Percentiles rank a stretch among this genome's conserved stretches.
These are phyloP conservation scores for Kodamaea jinghongensis DNA, from an alignment of 805 yeast genomes.

Conservation along the genomic window DNA sequence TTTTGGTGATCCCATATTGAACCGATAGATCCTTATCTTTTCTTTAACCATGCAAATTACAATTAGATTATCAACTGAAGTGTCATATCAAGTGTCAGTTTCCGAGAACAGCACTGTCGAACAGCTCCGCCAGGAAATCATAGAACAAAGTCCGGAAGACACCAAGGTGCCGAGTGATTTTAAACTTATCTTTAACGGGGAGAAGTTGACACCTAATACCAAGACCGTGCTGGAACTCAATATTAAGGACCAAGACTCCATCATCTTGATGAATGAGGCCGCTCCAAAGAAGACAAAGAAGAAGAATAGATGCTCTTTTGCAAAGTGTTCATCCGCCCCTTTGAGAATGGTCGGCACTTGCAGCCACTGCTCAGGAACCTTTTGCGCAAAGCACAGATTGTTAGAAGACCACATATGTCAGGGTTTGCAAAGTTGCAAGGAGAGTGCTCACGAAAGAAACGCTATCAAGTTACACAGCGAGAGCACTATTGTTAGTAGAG, in stretches of 20 bases:
- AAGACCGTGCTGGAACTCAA: slow-evolving; percentile 20
- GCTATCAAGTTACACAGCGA: slow-evolving; percentile 81
- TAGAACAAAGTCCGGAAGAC: slow-evolving; percentile 31
- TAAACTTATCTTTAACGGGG: slow-evolving; percentile 41
- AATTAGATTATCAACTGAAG: slow-evolving; percentile 46
- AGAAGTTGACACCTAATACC: slow-evolving; percentile 30
- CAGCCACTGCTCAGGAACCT: slow-evolving; percentile 77
- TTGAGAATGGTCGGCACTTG: slow-evolving; percentile 77
- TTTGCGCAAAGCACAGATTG: slow-evolving; percentile 82
- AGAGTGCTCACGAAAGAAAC: slow-evolving; percentile 76
- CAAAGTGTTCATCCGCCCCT: slow-evolving; percentile 62
- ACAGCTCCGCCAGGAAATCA: slow-evolving; percentile 47
- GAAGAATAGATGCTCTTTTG: slow-evolving; percentile 51
- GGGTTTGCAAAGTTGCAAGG: slow-evolving; percentile 78
- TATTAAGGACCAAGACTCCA: slow-evolving; percentile 16
- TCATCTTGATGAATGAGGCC: slow-evolving; percentile 26
- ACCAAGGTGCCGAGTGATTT: slow-evolving; percentile 35
- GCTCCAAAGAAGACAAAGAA: slow-evolving; percentile 29
- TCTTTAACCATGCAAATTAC: slow-evolving; percentile 43
- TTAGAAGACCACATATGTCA: slow-evolving; percentile 81
- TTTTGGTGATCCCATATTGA: no score
- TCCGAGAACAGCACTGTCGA: slow-evolving; percentile 53
- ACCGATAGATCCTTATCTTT: no score
- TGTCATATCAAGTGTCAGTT: slow-evolving; percentile 45
- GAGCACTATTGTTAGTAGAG: slow-evolving; percentile 76